phyloP scores from a whole-genome alignment of 192 early-diverging fungal genomes.

The Globomyces pollinis-pini region DNA sequence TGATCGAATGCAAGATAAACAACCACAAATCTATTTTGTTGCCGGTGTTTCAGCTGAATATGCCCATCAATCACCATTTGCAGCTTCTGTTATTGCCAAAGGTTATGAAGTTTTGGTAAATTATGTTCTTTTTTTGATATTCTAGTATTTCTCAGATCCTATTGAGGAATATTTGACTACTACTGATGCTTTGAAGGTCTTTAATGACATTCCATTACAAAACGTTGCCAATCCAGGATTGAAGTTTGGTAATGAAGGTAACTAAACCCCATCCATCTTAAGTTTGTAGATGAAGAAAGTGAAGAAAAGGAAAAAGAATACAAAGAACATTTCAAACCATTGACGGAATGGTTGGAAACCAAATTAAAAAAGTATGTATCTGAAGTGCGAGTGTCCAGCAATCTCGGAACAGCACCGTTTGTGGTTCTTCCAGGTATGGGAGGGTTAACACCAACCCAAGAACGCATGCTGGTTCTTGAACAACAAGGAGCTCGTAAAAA shows the following conservation, averaged over 20 bases:
- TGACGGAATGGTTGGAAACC: conserved; percentile 33
- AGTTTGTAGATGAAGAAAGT: conserved; percentile 32
- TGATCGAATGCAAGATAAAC: conserved; percentile 78
- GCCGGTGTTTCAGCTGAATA: conserved; percentile 62
- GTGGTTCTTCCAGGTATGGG: conserved; percentile 51
- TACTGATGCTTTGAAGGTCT: conserved; percentile 30
- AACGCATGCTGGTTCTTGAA: conserved; percentile 40
- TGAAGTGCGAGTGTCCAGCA: conserved; percentile 60
- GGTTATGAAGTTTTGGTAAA: conserved; percentile 87
- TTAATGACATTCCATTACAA: conserved; percentile 72
- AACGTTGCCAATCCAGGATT: conserved; percentile 40
- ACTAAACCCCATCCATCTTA: too few relatives aligned
- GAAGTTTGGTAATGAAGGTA: conserved; percentile 49
- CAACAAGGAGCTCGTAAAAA: conserved; percentile 23
- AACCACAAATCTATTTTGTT: conserved; percentile 84
- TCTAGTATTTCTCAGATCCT: conserved; percentile 55
- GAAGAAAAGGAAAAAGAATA: conserved; percentile 15
- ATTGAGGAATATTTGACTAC: conserved; percentile 48
- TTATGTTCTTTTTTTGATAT: too few relatives aligned
- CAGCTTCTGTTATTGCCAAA: conserved; percentile 79
- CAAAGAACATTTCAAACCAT: conserved; percentile 37
- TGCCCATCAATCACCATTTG: conserved; percentile 77
- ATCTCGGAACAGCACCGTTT: conserved; percentile 67
- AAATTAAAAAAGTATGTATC: conserved; percentile 29
- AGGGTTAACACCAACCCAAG: conserved; percentile 37